Conservation (phyloP, 1,284 basidiomycete genomes). For the Cutaneotrichosporon arboriforme region DNA sequence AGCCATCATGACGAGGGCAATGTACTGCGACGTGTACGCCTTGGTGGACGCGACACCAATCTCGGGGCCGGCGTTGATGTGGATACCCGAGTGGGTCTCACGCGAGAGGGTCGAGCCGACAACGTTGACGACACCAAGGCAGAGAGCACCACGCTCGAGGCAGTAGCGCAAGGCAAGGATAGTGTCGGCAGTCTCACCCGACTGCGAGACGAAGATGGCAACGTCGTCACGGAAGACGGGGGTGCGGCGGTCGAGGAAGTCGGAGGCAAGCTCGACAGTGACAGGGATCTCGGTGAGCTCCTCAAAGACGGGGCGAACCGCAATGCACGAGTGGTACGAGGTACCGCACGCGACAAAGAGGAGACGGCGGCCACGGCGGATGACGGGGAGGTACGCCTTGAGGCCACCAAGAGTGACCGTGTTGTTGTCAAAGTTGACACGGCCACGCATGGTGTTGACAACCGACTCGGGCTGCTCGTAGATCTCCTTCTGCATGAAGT, state of each 20-base stretch:
- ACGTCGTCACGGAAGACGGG: slow-evolving; percentile 99
- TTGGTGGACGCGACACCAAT: slow-evolving; percentile 99
- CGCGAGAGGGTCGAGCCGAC: slow-evolving; percentile 97
- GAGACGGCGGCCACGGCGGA: slow-evolving; percentile 88
- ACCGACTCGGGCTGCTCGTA: slow-evolving; percentile 99
- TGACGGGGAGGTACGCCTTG: slow-evolving; percentile 90
- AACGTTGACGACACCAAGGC: slow-evolving; percentile 92
- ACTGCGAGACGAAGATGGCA: slow-evolving; percentile 94
- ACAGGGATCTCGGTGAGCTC: slow-evolving; percentile 99
- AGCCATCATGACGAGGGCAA: slow-evolving; percentile 96
- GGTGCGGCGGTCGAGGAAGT: slow-evolving; percentile 97
- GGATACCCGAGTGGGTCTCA: slow-evolving; percentile 98
- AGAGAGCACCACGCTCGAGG: slow-evolving; percentile 90
- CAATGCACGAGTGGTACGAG: slow-evolving; percentile 94
- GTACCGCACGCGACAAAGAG: slow-evolving; percentile 98
- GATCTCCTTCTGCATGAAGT: slow-evolving; percentile 99
- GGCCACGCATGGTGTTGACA: slow-evolving; percentile 99
- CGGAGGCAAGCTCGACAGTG: slow-evolving; percentile 92
- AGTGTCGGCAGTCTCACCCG: slow-evolving; percentile 97
- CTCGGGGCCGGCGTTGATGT: slow-evolving; percentile 99
- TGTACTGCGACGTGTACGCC: slow-evolving; percentile 99
- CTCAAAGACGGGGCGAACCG: slow-evolving; percentile 90
- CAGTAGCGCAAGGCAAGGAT: slow-evolving; percentile 96
- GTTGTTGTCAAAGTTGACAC: slow-evolving; percentile 96
- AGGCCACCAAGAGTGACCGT: slow-evolving; percentile 91